phyloP scores from a whole-genome alignment of 176 grass and related monocot species.

The Poa pratensis region DNA sequence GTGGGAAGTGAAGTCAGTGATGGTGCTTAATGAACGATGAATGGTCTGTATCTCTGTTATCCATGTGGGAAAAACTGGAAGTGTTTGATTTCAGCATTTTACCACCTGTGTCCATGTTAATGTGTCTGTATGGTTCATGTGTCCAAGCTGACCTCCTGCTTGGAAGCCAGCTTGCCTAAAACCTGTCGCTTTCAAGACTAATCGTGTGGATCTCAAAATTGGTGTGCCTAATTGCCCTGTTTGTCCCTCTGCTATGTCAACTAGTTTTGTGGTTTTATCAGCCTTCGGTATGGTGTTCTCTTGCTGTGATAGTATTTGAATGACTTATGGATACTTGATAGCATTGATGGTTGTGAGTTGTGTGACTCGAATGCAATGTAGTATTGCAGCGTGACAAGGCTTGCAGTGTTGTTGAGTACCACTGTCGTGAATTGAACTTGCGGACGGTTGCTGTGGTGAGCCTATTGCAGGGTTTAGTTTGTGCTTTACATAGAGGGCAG shows the following conservation, averaged over 20 bases:
- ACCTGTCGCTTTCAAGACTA: constrained; percentile 25
- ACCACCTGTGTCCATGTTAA: constrained; percentile 11
- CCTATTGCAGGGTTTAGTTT: not conserved
- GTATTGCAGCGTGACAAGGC: not conserved
- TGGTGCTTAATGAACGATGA: constrained; percentile 5
- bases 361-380: not conserved
- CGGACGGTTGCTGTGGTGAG: not conserved
- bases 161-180: constrained; percentile 35
- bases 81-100: constrained; percentile 31
- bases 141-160: constrained; percentile 4
- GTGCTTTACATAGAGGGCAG: not conserved
- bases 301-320: too few species aligned
- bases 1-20: constrained; percentile 40
- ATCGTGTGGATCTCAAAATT: constrained; percentile 3
- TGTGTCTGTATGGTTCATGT: constrained; percentile 27
- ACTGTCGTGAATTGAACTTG: not conserved
- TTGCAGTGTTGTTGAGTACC: not conserved
- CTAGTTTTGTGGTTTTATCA: not conserved
- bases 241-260: not conserved
- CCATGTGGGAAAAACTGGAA: constrained; percentile 36
- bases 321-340: too few species aligned
- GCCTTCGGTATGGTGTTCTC: not conserved
- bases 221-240: not conserved
- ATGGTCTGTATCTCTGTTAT: constrained; percentile 29
- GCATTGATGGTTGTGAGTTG: not conserved